Evolutionary conservation across 345 rosid genomes (phyloP).

Genomic region (Psidium guajava): DNA sequence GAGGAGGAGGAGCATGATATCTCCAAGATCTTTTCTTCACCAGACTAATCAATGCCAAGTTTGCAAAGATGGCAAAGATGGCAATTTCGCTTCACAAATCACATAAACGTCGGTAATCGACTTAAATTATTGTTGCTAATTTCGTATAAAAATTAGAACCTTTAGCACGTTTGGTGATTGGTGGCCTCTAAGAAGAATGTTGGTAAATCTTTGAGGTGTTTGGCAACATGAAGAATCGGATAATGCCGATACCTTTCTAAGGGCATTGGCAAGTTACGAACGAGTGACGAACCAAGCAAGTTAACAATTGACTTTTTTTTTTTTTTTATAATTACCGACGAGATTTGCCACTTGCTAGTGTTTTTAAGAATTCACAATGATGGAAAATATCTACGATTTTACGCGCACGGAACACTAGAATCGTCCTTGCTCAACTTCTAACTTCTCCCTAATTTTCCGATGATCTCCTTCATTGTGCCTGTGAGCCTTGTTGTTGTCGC

Average conservation of each 20-base stretch:
- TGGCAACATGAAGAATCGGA: not conserved
- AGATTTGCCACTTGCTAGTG: accelerated
- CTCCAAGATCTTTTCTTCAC: not conserved
- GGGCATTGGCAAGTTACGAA: not conserved
- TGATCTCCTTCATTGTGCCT: not conserved
- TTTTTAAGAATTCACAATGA: not conserved
- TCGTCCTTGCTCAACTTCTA: not conserved
- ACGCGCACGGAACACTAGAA: not conserved
- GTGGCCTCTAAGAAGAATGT: not conserved
- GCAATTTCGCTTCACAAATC: not conserved
- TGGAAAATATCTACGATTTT: not conserved
- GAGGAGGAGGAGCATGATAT: not conserved
- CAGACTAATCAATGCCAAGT: not conserved
- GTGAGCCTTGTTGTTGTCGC: not conserved
- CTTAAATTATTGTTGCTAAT: not conserved
- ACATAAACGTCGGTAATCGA: not conserved
- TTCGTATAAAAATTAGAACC: not conserved
- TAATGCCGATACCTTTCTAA: not conserved
- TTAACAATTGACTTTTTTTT: not conserved
- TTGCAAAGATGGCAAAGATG: not conserved
- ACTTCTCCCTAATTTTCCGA: not conserved
- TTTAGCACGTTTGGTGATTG: accelerated
- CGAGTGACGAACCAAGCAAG: not conserved
- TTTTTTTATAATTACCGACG: not conserved
- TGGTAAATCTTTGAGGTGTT: not conserved